These are phyloP conservation scores for Rhodamnia rubescens DNA, from an alignment of 345 rosid genomes.

Conservation along the genomic window DNA sequence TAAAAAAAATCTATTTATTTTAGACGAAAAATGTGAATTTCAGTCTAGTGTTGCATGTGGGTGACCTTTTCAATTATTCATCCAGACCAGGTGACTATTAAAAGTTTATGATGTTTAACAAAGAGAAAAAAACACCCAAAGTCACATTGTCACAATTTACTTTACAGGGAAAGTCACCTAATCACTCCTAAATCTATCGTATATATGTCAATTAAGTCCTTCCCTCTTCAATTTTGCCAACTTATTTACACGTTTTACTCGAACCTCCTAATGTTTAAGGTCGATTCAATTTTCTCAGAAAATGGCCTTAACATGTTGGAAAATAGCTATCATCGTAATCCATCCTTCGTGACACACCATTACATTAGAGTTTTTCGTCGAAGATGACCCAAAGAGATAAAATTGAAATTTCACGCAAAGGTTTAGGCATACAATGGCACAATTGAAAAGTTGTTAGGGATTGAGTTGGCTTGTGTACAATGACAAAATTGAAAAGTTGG, in stretches of 20 bases:
- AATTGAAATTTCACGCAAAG: accelerated
- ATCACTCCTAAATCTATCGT: background rate
- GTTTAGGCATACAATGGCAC: accelerated
- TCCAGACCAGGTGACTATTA: background rate
- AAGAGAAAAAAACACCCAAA: background rate
- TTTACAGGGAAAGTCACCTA: background rate
- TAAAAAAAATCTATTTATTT: background rate
- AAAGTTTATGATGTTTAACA: background rate
- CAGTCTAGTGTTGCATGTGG: background rate
- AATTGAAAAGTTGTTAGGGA: accelerated
- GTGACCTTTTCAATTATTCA: background rate
- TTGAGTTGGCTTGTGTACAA: background rate
- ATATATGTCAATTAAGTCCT: background rate
- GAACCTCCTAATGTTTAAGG: no score
- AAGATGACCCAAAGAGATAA: accelerated
- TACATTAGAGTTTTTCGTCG: accelerated
- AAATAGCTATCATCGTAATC: no score
- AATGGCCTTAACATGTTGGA: no score
- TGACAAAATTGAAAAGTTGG: no score
- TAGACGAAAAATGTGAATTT: background rate
- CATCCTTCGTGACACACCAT: accelerated
- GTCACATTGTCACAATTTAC: background rate
- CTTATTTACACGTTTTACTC: background rate
- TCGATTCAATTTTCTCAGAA: no score
- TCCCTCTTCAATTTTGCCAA: background rate